Percentiles rank a stretch among this genome's conserved stretches.
phyloP scores from a whole-genome alignment of 2,329 filamentous ascomycete genomes.

The Colletotrichum melonis region DNA sequence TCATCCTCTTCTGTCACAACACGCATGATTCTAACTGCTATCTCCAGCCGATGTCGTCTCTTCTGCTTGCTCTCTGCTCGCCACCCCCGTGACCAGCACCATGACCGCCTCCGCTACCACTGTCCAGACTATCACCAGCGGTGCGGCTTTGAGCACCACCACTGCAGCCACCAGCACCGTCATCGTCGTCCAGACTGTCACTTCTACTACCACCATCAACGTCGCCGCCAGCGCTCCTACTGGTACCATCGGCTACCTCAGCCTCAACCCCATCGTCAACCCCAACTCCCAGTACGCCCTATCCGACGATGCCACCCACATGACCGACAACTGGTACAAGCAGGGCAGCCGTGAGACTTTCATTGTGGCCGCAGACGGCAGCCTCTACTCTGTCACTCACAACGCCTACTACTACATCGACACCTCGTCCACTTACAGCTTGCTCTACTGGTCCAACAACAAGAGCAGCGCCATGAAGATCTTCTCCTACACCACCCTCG shows the following conservation, averaged over 20 bases:
- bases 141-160: neutral
- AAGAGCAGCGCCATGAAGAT: neutral
- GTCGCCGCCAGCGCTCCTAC: neutral
- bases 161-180: neutral
- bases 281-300: neutral
- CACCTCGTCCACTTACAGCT: neutral
- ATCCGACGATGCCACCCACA: slow-evolving; percentile 4
- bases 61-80: neutral
- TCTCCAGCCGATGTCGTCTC: neutral
- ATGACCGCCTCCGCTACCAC: neutral
- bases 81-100: neutral
- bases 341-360: slow-evolving; percentile 3
- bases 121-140: neutral
- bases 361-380: slow-evolving; percentile 1
- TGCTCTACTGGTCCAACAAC: neutral
- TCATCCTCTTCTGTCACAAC: neutral
- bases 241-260: neutral
- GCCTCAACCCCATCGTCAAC: neutral
- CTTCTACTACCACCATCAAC: neutral
- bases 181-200: neutral
- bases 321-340: slow-evolving; percentile 6
- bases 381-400: neutral
- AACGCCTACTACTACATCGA: neutral
- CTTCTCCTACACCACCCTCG: neutral
- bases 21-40: neutral